Conservation (phyloP, 1,284 basidiomycete species). For the Apiotrichum montevideense region DNA sequence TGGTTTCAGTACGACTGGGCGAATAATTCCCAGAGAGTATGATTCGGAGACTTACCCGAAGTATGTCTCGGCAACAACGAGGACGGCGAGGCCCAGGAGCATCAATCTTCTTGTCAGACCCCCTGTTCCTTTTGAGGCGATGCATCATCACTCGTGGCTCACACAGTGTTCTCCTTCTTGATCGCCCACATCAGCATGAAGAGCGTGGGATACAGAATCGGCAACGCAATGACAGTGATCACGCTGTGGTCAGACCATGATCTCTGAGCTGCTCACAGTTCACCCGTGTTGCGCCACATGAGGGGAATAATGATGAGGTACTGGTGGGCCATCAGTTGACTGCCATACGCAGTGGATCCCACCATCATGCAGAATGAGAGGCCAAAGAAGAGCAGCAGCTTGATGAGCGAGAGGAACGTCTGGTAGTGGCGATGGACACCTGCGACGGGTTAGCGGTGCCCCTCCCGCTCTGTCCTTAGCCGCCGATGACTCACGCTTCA, state of each 20-base stretch:
- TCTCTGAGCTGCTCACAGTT: conserved; percentile 56
- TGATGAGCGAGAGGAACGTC: conserved; percentile 76
- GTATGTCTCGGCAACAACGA: conserved; percentile 72
- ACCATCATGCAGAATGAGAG: conserved; percentile 78
- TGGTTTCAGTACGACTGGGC: too few species aligned
- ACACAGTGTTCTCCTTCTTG: conserved; percentile 26
- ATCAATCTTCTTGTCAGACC: conserved; percentile 66
- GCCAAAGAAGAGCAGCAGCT: conserved; percentile 85
- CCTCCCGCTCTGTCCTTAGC: too few species aligned
- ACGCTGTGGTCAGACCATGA: conserved; percentile 59
- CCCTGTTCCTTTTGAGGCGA: not conserved
- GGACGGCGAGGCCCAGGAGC: conserved; percentile 71
- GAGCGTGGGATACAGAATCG: conserved; percentile 56
- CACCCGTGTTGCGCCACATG: conserved; percentile 21
- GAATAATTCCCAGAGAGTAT: too few species aligned
- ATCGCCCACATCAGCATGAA: conserved; percentile 54
- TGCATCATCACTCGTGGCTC: not conserved
- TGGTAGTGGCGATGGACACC: conserved; percentile 77
- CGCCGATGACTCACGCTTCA: conserved; percentile 54
- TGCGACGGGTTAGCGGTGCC: conserved; percentile 1
- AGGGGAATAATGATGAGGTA: conserved; percentile 37
- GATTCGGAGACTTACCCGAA: conserved; percentile 54
- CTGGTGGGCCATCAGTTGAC: conserved; percentile 9
- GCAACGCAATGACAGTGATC: conserved; percentile 75
- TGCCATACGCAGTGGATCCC: conserved; percentile 10